These are phyloP conservation scores for Penicillium mononematosum DNA, from an alignment of 495 filamentous ascomycete genomes.

Conservation along the genomic window DNA sequence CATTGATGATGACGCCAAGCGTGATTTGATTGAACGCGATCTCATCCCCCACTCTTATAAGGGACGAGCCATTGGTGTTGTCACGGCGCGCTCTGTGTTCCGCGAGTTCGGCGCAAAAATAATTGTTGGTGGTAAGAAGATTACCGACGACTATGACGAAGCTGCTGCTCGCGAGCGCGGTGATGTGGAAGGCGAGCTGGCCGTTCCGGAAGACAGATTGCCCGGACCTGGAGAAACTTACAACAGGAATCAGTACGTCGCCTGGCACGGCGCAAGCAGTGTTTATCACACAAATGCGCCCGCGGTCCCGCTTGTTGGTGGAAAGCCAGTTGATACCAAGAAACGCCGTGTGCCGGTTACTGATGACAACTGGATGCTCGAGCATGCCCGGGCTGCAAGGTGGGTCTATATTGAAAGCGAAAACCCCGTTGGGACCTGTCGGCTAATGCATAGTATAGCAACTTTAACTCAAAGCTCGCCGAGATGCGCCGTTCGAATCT, in stretches of 20 bases:
- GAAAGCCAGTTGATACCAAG: conserved; percentile 68
- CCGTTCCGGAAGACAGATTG: conserved; percentile 79
- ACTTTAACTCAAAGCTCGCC: conserved; percentile 73
- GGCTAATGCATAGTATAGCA: conserved; percentile 51
- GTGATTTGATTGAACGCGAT: conserved; percentile 87
- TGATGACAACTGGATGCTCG: conserved; percentile 94
- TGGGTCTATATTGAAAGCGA: conserved; percentile 41
- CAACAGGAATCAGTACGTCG: conserved; percentile 95
- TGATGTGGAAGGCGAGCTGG: conserved; percentile 83
- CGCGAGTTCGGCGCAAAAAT: conserved; percentile 94
- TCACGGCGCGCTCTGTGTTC: conserved; percentile 94
- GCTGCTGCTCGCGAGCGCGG: conserved; percentile 73
- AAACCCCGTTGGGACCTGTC: conserved; percentile 2
- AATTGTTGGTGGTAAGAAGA: conserved; percentile 80
- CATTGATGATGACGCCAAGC: conserved; percentile 87
- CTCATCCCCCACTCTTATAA: conserved; percentile 98
- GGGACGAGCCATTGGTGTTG: conserved; percentile 93
- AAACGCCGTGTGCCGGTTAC: conserved; percentile 87
- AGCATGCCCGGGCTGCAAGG: conserved; percentile 89
- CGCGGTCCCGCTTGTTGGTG: conserved; percentile 69
- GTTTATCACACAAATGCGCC: conserved; percentile 87
- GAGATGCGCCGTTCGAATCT: conserved; percentile 63
- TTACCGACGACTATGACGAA: conserved; percentile 89
- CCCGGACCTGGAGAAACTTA: conserved; percentile 71
- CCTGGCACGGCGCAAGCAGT: conserved; percentile 93